Percentiles rank a stretch among this genome's conserved stretches.
These are phyloP conservation scores for Fraxinus anomala DNA, from an alignment of 257 asterid genomes.

Conservation along the genomic window DNA sequence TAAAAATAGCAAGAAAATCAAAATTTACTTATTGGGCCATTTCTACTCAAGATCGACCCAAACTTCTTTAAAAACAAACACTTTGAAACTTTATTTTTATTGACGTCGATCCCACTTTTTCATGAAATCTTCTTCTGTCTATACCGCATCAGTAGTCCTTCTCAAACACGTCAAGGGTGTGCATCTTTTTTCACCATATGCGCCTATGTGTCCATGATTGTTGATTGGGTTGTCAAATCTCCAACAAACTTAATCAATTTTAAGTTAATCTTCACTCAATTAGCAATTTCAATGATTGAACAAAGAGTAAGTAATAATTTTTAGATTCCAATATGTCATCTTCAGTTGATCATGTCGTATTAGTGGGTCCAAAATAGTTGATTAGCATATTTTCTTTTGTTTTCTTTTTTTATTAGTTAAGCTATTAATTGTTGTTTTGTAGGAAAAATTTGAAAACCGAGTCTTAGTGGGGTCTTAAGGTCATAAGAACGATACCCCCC, in stretches of 20 bases:
- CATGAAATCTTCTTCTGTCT: too few relatives aligned
- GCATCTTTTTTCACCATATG: too few relatives aligned
- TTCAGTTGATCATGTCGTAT: neutral
- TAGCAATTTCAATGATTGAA: constrained; percentile 5
- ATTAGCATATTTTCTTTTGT: neutral
- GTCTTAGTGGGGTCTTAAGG: neutral
- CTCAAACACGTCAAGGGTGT: too few relatives aligned
- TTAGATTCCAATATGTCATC: neutral
- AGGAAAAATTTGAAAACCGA: neutral
- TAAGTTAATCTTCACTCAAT: neutral
- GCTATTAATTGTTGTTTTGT: neutral
- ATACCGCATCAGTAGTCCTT: too few relatives aligned
- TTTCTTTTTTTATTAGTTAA: neutral
- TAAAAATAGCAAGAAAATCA: too few relatives aligned
- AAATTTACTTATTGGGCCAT: too few relatives aligned
- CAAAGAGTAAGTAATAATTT: neutral
- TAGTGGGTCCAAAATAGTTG: neutral
- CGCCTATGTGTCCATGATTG: neutral
- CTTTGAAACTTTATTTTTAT: too few relatives aligned
- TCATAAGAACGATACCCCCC: neutral
- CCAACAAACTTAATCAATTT: neutral
- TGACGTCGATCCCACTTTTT: too few relatives aligned
- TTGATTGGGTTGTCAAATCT: neutral
- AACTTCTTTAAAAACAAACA: too few relatives aligned
- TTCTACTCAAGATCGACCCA: too few relatives aligned